Base-by-base conservation (phyloP, 768 basidiomycete species). In the Lactifluus hygrophoroides region DNA sequence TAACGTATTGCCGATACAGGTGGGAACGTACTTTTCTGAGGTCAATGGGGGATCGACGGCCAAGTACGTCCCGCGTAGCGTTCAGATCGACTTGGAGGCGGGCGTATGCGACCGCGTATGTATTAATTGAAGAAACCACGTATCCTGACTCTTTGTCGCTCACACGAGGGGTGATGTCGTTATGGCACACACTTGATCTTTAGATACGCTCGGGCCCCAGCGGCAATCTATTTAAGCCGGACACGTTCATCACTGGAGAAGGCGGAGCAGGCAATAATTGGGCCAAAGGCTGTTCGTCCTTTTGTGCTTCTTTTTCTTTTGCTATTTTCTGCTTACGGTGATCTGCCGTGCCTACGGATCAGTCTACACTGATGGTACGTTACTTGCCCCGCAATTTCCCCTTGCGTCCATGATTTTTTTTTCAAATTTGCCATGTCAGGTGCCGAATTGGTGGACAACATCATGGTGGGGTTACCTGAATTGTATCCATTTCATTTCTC, bases 11-110 rank as follows among this genome's bases (percentile, higher is more conserved):
- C 34, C 11, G 30, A 42, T 16, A 45, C 56, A 90, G 89, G 83
- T 84, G 58, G 84, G 83, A 23, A 88, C 91, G 6, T 94, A 91
- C 72, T 93, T 94, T 68, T 80, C 77, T 11, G 87, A 90, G 69
- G 76, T 92, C 11, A 77, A 82, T 1, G 23, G 52, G 40, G 69
- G 71, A 7, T 74, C 73, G 19, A 69, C 70, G 13, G 73, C 79
- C 56, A 91, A 90, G 73, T 94, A 89, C 64, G 90, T 98, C 7
- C 94, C 94, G 11, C 80, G 94, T 35, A 89, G 88, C 59, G 80
- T 96, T 4, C 92, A 93, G 69, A 74, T 96, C 63, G 94, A 98
- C 76, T 76, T 97, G 43, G 94, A 97, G 70, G 75, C 84, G 8
- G 90, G 90, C 10, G 94, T 96, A 10, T 84, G 86, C 68, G 83